A percentile compares a stretch with the other conserved stretches of the same genome.
phyloP scores from a whole-genome alignment of 2,329 filamentous ascomycete species.

The Colletotrichum tabaci region DNA sequence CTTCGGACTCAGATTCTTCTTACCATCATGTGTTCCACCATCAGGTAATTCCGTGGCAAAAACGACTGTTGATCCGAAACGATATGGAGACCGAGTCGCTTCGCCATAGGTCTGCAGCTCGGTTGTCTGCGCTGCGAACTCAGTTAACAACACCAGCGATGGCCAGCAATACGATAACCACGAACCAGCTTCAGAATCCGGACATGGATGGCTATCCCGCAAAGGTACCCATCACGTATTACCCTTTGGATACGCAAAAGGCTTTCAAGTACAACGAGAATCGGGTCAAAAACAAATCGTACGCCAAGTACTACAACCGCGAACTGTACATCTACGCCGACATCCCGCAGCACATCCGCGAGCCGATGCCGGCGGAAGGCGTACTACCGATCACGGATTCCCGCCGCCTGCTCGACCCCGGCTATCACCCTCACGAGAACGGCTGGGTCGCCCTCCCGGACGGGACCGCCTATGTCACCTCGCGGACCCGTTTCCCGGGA shows the following conservation, averaged over 20 bases:
- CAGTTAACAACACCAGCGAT: slow-evolving; percentile 10
- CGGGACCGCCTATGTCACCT: slow-evolving; percentile 33
- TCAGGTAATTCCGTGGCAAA: too few relatives aligned
- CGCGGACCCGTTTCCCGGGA: slow-evolving; percentile 36
- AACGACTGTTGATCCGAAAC: not conserved
- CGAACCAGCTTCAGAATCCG: slow-evolving; percentile 18
- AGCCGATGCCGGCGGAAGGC: slow-evolving; percentile 23
- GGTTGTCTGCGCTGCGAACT: slow-evolving; percentile 11
- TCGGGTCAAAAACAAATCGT: slow-evolving; percentile 26
- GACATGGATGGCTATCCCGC: slow-evolving; percentile 31
- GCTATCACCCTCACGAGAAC: slow-evolving; percentile 33
- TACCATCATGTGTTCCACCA: too few relatives aligned
- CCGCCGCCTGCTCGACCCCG: slow-evolving; percentile 29
- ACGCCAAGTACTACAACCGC: slow-evolving; percentile 28
- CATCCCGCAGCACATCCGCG: slow-evolving; percentile 33
- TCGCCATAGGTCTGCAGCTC: slow-evolving; percentile 12
- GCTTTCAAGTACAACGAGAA: slow-evolving; percentile 31
- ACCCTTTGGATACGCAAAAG: slow-evolving; percentile 28
- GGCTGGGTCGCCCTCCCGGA: slow-evolving; percentile 33
- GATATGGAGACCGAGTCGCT: not conserved
- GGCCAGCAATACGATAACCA: not conserved
- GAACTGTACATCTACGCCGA: slow-evolving; percentile 35
- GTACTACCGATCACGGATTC: slow-evolving; percentile 13
- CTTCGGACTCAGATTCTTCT: not conserved
- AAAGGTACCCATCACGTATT: slow-evolving; percentile 36